Evolutionary conservation across 768 basidiomycete species (phyloP).

Genomic region (Lentinus tigrinus): DNA sequence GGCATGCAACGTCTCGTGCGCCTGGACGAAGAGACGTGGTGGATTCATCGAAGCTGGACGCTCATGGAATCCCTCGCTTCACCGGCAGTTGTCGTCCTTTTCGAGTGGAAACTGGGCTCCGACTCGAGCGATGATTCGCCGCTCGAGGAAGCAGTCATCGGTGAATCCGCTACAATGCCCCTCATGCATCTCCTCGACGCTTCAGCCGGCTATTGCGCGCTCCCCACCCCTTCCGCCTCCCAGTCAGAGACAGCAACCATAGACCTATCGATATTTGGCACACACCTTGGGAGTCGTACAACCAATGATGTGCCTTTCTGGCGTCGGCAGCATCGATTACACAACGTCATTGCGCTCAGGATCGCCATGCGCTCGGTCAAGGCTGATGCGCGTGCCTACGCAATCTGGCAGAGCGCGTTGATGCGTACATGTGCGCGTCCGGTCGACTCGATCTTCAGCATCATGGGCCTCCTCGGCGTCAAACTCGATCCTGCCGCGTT

Average conservation of each 20-base stretch:
- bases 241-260: too few relatives aligned
- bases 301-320: too few relatives aligned
- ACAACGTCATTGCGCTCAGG: too few relatives aligned
- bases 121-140: neutral
- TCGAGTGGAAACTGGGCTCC: neutral
- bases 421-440: conserved; percentile 14
- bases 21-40: conserved; percentile 9
- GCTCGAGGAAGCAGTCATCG: neutral
- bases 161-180: neutral
- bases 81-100: neutral
- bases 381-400: neutral
- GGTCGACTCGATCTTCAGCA: conserved; percentile 13
- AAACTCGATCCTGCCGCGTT: neutral
- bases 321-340: too few relatives aligned
- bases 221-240: too few relatives aligned
- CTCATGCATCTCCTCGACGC: neutral
- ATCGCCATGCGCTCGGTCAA: too few relatives aligned
- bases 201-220: neutral
- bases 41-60: conserved; percentile 18
- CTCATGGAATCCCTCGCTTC: conserved; percentile 10
- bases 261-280: too few relatives aligned
- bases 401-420: conserved; percentile 3
- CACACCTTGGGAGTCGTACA: too few relatives aligned
- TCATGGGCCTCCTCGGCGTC: conserved; percentile 15
- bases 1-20: conserved; percentile 9